Conservation (phyloP, 2,329 filamentous ascomycete species). For the Verticillium isaacii region DNA sequence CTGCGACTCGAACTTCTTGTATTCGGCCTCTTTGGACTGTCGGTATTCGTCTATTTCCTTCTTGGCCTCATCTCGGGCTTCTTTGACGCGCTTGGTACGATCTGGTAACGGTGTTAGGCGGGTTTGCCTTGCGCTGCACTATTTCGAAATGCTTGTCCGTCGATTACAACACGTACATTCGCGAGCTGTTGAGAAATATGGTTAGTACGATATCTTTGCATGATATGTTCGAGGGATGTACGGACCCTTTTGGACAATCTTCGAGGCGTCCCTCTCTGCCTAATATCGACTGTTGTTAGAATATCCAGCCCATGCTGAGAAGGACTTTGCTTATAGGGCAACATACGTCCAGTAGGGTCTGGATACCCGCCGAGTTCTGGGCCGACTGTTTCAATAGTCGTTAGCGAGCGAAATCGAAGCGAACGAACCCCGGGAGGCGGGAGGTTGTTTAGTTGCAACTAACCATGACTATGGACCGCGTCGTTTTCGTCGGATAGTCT, state of each 20-base stretch:
- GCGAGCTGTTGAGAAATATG: constrained; percentile 55
- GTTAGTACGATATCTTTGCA: not conserved
- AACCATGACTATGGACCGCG: not conserved
- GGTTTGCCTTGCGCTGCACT: no score
- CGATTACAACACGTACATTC: constrained; percentile 62
- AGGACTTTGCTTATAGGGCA: not conserved
- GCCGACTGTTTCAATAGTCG: constrained; percentile 63
- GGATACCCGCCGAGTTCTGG: constrained; percentile 97
- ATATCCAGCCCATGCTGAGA: not conserved
- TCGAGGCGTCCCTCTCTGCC: constrained; percentile 97
- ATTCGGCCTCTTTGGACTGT: constrained; percentile 86
- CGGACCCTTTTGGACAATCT: constrained; percentile 95
- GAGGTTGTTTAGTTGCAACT: not conserved
- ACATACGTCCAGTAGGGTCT: constrained; percentile 95
- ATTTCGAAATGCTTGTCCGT: not conserved
- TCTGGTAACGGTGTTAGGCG: constrained; percentile 16
- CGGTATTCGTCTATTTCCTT: constrained; percentile 96
- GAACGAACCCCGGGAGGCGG: no score
- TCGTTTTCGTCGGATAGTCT: not conserved
- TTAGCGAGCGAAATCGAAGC: not conserved
- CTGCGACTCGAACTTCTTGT: constrained; percentile 85
- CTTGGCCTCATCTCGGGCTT: constrained; percentile 93
- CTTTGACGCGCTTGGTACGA: constrained; percentile 95
- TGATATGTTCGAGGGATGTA: constrained; percentile 6
- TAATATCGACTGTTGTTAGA: constrained; percentile 28